Percentiles rank a stretch among this genome's conserved stretches.
phyloP scores from a whole-genome alignment of 495 filamentous ascomycete genomes.

The Neurospora sp. region DNA sequence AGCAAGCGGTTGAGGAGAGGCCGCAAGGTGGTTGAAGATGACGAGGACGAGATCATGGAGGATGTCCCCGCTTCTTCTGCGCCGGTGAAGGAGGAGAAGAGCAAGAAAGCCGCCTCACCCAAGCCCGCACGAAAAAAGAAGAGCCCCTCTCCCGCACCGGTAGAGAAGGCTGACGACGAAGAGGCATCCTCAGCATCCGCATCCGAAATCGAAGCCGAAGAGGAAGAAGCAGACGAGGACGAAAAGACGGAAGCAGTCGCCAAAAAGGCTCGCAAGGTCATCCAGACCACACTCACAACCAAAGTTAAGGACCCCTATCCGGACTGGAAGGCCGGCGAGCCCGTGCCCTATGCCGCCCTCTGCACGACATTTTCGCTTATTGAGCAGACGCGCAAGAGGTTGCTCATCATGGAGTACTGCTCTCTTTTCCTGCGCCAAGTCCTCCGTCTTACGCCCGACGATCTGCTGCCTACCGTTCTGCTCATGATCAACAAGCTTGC shows the following conservation, averaged over 20 bases:
- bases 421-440: slow-evolving; percentile 89
- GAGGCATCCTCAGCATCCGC: slow-evolving; percentile 43
- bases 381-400: slow-evolving; percentile 83
- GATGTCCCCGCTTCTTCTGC: slow-evolving; percentile 15
- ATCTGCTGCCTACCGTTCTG: slow-evolving; percentile 76
- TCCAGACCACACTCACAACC: slow-evolving; percentile 64
- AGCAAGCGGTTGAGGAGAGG: slow-evolving; percentile 38
- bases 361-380: slow-evolving; percentile 90
- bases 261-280: slow-evolving; percentile 67
- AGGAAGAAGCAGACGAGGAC: slow-evolving; percentile 48
- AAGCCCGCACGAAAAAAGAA: slow-evolving; percentile 11
- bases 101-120: slow-evolving; percentile 9
- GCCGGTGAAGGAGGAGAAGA: slow-evolving; percentile 10
- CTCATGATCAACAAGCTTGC: slow-evolving; percentile 98
- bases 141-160: slow-evolving; percentile 8
- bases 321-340: slow-evolving; percentile 81
- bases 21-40: slow-evolving; percentile 30
- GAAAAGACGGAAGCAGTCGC: slow-evolving; percentile 67
- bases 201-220: slow-evolving; percentile 43
- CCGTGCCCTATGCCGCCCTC: slow-evolving; percentile 89
- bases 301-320: slow-evolving; percentile 72
- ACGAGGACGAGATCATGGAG: slow-evolving; percentile 32
- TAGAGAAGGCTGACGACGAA: slow-evolving; percentile 25
- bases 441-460: slow-evolving; percentile 75
- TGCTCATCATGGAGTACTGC: slow-evolving; percentile 79